phyloP scores from a whole-genome alignment of 2,329 filamentous ascomycete species.

The Epichloe elymi region DNA sequence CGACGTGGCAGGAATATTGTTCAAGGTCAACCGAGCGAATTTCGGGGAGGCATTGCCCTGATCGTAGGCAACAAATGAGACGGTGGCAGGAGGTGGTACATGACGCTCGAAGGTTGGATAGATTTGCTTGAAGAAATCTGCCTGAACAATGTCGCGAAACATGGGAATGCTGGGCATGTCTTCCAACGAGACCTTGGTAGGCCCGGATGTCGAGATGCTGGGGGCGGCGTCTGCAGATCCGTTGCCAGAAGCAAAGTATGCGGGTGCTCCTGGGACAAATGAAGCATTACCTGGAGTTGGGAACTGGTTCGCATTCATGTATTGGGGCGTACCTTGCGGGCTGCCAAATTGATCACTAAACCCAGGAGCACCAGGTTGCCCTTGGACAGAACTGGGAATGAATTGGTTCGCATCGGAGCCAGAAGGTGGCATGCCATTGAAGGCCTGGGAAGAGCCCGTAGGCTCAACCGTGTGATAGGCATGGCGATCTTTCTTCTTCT shows the following conservation, averaged over 20 bases:
- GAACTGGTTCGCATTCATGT: constrained; percentile 39
- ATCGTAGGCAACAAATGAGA: constrained; percentile 87
- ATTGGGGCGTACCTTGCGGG: constrained; percentile 29
- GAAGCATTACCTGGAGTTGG: constrained; percentile 41
- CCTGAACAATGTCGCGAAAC: constrained; percentile 69
- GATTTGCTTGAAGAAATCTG: constrained; percentile 73
- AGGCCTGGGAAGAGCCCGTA: constrained; percentile 51
- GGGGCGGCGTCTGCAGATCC: constrained; percentile 17
- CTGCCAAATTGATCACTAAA: constrained; percentile 33
- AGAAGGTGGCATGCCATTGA: constrained; percentile 52
- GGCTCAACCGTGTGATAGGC: constrained; percentile 80
- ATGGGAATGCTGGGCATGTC: constrained; percentile 84
- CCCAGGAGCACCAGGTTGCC: constrained; percentile 13
- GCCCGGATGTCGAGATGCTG: constrained; percentile 20
- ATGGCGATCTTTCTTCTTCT: constrained; percentile 90
- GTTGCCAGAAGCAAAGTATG: constrained; percentile 13
- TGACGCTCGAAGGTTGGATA: constrained; percentile 95
- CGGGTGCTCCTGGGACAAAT: constrained; percentile 15
- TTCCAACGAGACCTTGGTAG: constrained; percentile 64
- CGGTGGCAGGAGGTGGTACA: constrained; percentile 73
- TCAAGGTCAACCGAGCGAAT: constrained; percentile 80
- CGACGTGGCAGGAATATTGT: constrained; percentile 74
- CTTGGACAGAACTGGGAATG: constrained; percentile 18
- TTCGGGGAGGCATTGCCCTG: constrained; percentile 98
- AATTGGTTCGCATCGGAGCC: constrained; percentile 34